Conservation (phyloP, 345 rosid species). For the Theobroma cacao region DNA sequence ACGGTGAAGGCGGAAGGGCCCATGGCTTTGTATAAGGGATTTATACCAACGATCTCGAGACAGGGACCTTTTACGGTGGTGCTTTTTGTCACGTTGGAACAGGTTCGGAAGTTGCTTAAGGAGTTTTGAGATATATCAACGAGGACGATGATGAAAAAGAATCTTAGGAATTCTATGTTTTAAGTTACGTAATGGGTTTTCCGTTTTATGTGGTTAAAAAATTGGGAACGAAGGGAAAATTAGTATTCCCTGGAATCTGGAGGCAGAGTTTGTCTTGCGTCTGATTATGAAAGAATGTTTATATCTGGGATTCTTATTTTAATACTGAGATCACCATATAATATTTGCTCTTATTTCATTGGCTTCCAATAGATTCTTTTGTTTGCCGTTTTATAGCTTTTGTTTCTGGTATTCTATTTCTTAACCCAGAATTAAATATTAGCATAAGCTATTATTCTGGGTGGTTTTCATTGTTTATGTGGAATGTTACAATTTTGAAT, state of each 20-base stretch:
- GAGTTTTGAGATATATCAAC: constrained; percentile 36
- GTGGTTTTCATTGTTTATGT: too few species aligned
- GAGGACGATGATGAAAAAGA: constrained; percentile 15
- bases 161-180: neutral
- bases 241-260: neutral
- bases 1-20: constrained; percentile 78
- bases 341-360: neutral
- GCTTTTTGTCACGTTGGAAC: constrained; percentile 78
- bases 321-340: neutral
- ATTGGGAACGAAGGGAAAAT: neutral
- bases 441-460: neutral
- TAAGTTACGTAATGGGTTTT: neutral
- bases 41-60: constrained; percentile 75
- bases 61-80: constrained; percentile 92
- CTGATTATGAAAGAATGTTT: neutral
- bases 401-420: neutral
- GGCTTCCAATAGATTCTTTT: neutral
- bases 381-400: neutral
- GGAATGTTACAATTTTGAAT: too few species aligned
- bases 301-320: neutral
- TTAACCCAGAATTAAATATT: neutral
- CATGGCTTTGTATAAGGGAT: constrained; percentile 80
- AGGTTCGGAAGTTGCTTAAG: constrained; percentile 63
- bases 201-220: neutral
- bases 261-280: neutral